These are phyloP conservation scores for Quercus cerris DNA, from an alignment of 306 rosid species.

Conservation along the genomic window DNA sequence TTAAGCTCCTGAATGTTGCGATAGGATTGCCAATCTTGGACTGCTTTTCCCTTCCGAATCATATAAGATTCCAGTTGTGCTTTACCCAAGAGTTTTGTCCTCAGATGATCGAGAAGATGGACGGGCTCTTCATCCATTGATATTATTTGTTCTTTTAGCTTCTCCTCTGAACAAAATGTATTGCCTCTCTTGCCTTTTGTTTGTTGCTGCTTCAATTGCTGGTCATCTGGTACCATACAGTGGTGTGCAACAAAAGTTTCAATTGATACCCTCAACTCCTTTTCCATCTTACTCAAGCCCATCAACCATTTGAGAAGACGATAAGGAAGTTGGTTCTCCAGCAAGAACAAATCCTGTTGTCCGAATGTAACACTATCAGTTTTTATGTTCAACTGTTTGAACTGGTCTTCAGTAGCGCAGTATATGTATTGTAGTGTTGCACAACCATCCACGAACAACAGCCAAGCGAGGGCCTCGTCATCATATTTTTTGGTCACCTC, in stretches of 20 bases:
- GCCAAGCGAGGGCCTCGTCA: constrained; percentile 1
- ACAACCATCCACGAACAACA: constrained; percentile 29
- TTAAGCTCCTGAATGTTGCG: constrained; percentile 4
- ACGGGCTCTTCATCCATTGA: neutral
- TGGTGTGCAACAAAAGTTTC: neutral
- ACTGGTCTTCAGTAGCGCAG: accelerated
- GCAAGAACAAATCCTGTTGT: constrained; percentile 22
- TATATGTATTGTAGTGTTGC: constrained; percentile 3
- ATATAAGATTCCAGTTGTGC: too few species aligned
- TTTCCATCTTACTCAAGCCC: neutral
- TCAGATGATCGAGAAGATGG: constrained; percentile 12
- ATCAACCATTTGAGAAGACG: constrained; percentile 6
- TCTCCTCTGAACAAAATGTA: too few species aligned
- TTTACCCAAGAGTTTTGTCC: neutral
- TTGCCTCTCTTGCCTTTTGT: too few species aligned
- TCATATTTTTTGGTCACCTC: neutral
- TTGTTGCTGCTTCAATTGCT: too few species aligned
- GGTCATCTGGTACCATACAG: accelerated
- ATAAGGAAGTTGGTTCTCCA: constrained; percentile 32
- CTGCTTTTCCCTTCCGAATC: too few species aligned
- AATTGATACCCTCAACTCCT: neutral
- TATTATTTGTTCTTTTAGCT: neutral
- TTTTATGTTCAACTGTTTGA: neutral
- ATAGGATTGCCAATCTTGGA: neutral
- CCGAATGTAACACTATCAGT: neutral